A percentile compares a stretch with the other conserved stretches of the same genome.
phyloP scores from a whole-genome alignment of 1,139 yeast species.

The Blastobotrys raffinosifermentans region DNA sequence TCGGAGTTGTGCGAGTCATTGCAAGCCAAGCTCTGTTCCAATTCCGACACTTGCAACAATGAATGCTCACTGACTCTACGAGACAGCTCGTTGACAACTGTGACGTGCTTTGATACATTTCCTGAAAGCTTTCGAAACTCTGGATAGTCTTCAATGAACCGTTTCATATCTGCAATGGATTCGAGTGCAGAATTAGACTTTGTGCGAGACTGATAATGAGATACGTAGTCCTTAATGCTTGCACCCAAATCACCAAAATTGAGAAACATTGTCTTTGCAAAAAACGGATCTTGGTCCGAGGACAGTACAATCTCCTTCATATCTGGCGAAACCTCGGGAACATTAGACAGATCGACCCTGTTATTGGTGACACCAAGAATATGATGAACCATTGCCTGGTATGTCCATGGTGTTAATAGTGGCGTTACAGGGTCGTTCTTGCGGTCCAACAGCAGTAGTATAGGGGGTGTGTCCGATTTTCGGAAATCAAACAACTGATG shows the following conservation, averaged over 20 bases:
- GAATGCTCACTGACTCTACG: slow-evolving; percentile 51
- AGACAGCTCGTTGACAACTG: slow-evolving; percentile 81
- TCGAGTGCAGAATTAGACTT: slow-evolving; percentile 65
- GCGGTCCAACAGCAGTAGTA: slow-evolving; percentile 74
- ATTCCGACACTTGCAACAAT: slow-evolving; percentile 81
- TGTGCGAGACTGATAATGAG: slow-evolving; percentile 73
- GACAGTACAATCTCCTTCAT: slow-evolving; percentile 57
- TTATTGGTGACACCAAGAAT: slow-evolving; percentile 75
- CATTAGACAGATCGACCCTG: slow-evolving; percentile 57
- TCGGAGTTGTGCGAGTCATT: slow-evolving; percentile 52
- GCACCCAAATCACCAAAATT: slow-evolving; percentile 96
- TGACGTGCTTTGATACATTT: slow-evolving; percentile 90
- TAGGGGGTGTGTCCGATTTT: slow-evolving; percentile 60
- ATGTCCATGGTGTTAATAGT: slow-evolving; percentile 90
- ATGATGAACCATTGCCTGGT: slow-evolving; percentile 96
- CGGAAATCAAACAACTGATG: slow-evolving; percentile 59
- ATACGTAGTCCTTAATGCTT: slow-evolving; percentile 77
- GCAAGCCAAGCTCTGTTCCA: slow-evolving; percentile 80
- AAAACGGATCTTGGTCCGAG: slow-evolving; percentile 69
- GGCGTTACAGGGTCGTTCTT: slow-evolving; percentile 92
- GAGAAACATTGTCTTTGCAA: slow-evolving; percentile 69
- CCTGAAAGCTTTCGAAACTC: slow-evolving; percentile 83
- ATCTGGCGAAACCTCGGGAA: slow-evolving; percentile 43
- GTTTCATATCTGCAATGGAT: slow-evolving; percentile 81
- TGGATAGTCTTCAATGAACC: slow-evolving; percentile 86